Conservation (phyloP, 140 eudicot genomes). For the Stevia rebaudiana region DNA sequence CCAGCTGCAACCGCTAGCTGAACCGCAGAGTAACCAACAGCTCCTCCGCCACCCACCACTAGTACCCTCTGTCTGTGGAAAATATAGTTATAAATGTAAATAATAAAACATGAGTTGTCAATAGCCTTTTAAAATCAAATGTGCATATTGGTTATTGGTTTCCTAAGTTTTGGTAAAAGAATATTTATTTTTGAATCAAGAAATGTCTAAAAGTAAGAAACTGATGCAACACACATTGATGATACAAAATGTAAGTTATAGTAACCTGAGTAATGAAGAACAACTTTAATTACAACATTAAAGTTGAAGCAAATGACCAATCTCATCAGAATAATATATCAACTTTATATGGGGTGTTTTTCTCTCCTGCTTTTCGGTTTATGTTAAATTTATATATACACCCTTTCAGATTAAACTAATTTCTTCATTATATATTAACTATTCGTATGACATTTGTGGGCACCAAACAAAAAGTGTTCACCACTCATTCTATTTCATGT, state of each 20-base stretch:
- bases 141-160: neutral
- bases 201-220: neutral
- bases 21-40: conserved; percentile 88
- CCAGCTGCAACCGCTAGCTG: conserved; percentile 88
- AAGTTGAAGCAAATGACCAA: conserved; percentile 7
- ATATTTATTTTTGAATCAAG: neutral
- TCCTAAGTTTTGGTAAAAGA: neutral
- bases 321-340: neutral
- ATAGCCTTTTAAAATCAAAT: neutral
- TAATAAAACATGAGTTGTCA: neutral
- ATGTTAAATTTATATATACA: neutral
- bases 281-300: neutral
- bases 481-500: conserved; percentile 8
- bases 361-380: neutral
- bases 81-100: neutral
- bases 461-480: neutral
- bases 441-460: neutral
- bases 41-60: conserved; percentile 96
- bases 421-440: neutral
- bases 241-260: neutral
- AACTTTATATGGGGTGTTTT: neutral
- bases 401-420: neutral
- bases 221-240: neutral
- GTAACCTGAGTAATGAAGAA: neutral
- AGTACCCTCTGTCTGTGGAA: conserved; percentile 72